Evolutionary conservation across 768 basidiomycete genomes (phyloP), one percentile per base, ranked within the genome.

Genomic region (Pleurotus cornucopiae): DNA sequence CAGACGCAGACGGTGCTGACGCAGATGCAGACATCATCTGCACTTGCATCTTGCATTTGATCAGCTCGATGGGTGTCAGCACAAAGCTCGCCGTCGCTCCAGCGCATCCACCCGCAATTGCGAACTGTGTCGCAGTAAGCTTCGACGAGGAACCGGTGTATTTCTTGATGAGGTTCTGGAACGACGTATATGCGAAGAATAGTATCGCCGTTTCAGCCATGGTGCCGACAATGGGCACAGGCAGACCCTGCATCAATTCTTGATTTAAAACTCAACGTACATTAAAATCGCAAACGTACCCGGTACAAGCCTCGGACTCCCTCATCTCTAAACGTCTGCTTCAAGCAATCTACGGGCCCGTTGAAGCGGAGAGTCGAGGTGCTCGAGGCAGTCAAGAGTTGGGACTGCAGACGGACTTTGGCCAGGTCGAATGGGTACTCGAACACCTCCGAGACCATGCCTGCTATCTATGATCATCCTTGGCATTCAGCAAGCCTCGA

Each of bases 21-120:
- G 56, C 59, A 45, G 60, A 21, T 6, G 45, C n/a, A 46, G 41
- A 71, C 68, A 96, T 83, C 82, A 92, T 88, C 66, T 96, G 94
- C 2, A 97, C 95, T 69, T 97, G 95, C 94, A 98, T 96, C 69
- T 93, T 92, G 75, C 94, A 97, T 72, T 98, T 97, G 57, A 98
- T 83, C 48, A 97, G 86, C 64, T 97, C 95, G 56, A 98, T 87
- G 1, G 95, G 95, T 0, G 94, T 97, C 90, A 98, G 73, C 51
- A 94, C 78, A 69, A 95, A 94, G 63, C 92, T 94, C 13, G 94
- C 88, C 7, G 86, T 73, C 12, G 86, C 78, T 3, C 96, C 96
- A 1, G 95, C 94, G n/a, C 88, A 89, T 0, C 84, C 91, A 9
- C 89, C 93, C 5, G 95, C 91, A 2, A 91, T 56, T 2, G 83